Evolutionary conservation across 331 rosid species (phyloP).

Genomic region (Erythrophleum ivorense): DNA sequence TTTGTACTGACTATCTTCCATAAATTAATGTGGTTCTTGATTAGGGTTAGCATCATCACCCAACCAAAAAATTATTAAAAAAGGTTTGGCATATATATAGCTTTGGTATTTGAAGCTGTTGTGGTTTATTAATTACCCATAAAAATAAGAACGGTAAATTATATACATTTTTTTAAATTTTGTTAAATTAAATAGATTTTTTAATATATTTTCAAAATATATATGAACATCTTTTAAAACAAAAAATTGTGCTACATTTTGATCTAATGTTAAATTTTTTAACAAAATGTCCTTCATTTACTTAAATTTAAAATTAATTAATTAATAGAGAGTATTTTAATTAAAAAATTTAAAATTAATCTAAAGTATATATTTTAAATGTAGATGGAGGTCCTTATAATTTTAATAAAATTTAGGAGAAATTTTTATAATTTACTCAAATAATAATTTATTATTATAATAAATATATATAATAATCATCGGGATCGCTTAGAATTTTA

Average conservation of each 20-base stretch:
- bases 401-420: too few relatives aligned
- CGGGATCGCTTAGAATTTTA: constrained; percentile 46
- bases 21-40: constrained; percentile 32
- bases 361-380: too few relatives aligned
- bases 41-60: constrained; percentile 36
- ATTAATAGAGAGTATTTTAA: too few relatives aligned
- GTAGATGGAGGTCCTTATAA: too few relatives aligned
- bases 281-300: background rate
- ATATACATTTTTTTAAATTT: background rate
- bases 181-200: background rate
- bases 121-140: background rate
- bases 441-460: background rate
- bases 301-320: background rate
- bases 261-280: background rate
- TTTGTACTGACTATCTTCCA: constrained; percentile 29
- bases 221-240: too few relatives aligned
- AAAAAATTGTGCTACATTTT: background rate
- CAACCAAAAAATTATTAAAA: background rate
- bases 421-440: too few relatives aligned
- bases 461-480: constrained; percentile 31
- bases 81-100: background rate
- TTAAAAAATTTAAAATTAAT: too few relatives aligned
- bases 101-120: constrained; percentile 4
- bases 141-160: background rate
- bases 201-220: too few relatives aligned